Evolutionary conservation across 371 early-diverging fungal species (phyloP).

Genomic region (Mortierella sp.): DNA sequence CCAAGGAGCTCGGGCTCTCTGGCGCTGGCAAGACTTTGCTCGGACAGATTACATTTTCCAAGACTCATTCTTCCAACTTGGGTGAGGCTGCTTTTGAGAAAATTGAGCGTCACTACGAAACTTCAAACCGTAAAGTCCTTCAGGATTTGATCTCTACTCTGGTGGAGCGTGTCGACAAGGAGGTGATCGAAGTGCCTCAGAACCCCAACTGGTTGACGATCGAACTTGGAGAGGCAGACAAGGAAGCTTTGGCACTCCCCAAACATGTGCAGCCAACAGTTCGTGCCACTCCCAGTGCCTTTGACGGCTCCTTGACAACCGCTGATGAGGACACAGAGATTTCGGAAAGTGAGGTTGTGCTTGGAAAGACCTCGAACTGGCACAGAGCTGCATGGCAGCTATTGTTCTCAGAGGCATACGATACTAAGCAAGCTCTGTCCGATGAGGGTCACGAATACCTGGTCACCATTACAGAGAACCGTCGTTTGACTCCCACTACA

Average conservation of each 20-base stretch:
- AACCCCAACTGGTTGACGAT: constrained; percentile 54
- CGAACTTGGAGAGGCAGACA: constrained; percentile 49
- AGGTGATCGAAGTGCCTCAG: constrained; percentile 55
- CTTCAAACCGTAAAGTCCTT: constrained; percentile 38
- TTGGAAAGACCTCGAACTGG: constrained; percentile 60
- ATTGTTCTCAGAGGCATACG: constrained; percentile 86
- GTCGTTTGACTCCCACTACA: constrained; percentile 83
- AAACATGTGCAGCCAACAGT: constrained; percentile 39
- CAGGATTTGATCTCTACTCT: constrained; percentile 40
- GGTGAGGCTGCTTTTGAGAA: constrained; percentile 46
- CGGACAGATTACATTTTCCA: constrained; percentile 73
- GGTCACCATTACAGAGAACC: constrained; percentile 80
- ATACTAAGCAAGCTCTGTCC: constrained; percentile 65
- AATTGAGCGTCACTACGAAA: constrained; percentile 42
- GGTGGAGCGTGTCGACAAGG: constrained; percentile 59
- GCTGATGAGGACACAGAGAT: constrained; percentile 14
- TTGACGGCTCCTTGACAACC: constrained; percentile 23
- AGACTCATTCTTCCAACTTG: constrained; percentile 41
- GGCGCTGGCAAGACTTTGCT: constrained; percentile 63
- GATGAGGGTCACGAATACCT: constrained; percentile 75
- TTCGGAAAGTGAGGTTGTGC: constrained; percentile 61
- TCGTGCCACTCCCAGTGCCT: constrained; percentile 36
- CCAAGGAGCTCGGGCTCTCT: constrained; percentile 73
- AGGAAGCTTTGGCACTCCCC: constrained; percentile 47
- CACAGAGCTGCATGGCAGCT: constrained; percentile 79